phyloP scores from a whole-genome alignment of 2,329 filamentous ascomycete species.

The Epichloe sylvatica region DNA sequence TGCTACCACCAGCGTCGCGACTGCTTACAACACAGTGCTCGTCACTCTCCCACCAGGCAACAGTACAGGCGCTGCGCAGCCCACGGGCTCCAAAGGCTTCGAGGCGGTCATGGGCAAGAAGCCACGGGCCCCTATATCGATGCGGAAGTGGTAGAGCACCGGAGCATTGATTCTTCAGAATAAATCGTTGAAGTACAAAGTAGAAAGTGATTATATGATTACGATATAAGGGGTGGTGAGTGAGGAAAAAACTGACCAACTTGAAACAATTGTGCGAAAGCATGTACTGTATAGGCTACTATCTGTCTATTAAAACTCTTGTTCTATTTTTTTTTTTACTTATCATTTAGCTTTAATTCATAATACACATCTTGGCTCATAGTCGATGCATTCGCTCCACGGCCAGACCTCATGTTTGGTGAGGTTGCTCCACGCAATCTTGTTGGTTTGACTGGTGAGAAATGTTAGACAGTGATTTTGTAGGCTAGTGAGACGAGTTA shows the following conservation, averaged over 20 bases:
- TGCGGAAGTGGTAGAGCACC: constrained; percentile 1
- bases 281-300: constrained; percentile 1
- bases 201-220: not conserved
- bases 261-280: not conserved
- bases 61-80: not conserved
- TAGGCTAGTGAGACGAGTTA: too few relatives aligned
- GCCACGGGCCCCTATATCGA: not conserved
- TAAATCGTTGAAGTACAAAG: not conserved
- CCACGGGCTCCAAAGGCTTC: not conserved
- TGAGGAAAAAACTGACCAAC: not conserved
- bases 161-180: not conserved
- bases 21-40: constrained; percentile 24
- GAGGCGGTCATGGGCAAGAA: not conserved
- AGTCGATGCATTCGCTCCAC: too few relatives aligned
- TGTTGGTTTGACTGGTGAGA: too few relatives aligned
- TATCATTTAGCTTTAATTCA: not conserved
- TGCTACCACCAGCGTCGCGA: constrained; percentile 18
- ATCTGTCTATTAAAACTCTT: not conserved
- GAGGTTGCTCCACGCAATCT: too few relatives aligned
- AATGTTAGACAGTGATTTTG: too few relatives aligned
- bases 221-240: not conserved
- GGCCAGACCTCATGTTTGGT: too few relatives aligned
- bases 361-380: too few relatives aligned
- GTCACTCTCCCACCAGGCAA: constrained; percentile 14
- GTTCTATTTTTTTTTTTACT: not conserved